Conservation (phyloP, 2,329 filamentous ascomycete species). For the Xylaria hypoxylon region DNA sequence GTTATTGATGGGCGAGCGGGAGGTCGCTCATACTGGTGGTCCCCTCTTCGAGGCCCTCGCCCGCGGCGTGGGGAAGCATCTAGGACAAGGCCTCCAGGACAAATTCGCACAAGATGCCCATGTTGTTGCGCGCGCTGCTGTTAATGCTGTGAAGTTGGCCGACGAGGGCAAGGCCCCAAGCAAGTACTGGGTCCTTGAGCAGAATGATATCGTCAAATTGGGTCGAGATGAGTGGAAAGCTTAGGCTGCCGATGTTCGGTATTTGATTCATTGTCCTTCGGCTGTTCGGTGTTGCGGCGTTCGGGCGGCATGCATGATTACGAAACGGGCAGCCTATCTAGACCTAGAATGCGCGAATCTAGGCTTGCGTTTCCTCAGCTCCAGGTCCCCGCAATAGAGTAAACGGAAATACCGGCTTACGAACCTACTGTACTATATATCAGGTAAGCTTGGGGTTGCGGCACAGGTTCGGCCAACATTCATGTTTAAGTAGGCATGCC, state of each 20-base stretch:
- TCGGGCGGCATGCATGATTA: background rate
- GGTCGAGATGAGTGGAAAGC: constrained; percentile 69
- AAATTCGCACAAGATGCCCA: constrained; percentile 78
- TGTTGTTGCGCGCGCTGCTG: constrained; percentile 76
- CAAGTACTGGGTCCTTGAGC: constrained; percentile 71
- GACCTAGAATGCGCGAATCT: background rate
- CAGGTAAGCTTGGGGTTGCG: background rate
- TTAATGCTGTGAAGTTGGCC: constrained; percentile 69
- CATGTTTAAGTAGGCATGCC: background rate
- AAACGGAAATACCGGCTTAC: background rate
- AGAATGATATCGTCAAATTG: constrained; percentile 72
- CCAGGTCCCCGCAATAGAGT: background rate
- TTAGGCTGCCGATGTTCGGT: constrained; percentile 13
- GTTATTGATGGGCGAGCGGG: constrained; percentile 77
- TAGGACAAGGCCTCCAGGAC: constrained; percentile 70
- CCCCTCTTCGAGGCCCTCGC: constrained; percentile 67
- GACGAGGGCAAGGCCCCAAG: constrained; percentile 68
- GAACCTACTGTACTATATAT: background rate
- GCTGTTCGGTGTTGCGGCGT: constrained; percentile 26
- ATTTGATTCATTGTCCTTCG: background rate
- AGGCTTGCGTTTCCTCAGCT: background rate
- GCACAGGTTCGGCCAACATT: background rate
- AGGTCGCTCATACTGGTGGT: constrained; percentile 70
- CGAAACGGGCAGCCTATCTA: background rate
- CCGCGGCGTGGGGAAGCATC: constrained; percentile 60